phyloP scores from a whole-genome alignment of 805 yeast species.

The Nematodospora valgi region DNA sequence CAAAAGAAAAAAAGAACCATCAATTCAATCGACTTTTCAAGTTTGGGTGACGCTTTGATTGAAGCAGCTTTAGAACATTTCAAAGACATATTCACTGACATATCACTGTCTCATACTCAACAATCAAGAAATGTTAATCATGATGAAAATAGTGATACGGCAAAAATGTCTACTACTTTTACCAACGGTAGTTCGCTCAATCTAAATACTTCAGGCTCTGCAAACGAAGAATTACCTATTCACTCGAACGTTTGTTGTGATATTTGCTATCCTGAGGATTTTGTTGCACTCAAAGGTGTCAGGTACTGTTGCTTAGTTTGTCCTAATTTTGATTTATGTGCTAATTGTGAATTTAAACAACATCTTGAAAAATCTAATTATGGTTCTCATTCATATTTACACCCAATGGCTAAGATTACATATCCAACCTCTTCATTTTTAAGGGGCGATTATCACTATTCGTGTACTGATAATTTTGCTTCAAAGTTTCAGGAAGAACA shows the following conservation, averaged over 20 bases:
- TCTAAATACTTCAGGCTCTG: neutral
- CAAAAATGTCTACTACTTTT: neutral
- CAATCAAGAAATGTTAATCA: no score
- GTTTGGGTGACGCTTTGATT: conserved; percentile 23
- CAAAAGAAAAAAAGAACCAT: conserved; percentile 10
- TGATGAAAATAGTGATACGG: no score
- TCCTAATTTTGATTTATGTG: conserved; percentile 52
- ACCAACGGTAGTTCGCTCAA: neutral
- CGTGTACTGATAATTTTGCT: neutral
- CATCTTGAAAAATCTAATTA: conserved; percentile 10
- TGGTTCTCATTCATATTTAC: conserved; percentile 21
- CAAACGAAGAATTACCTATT: conserved; percentile 6
- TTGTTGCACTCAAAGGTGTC: conserved; percentile 40
- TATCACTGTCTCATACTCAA: neutral
- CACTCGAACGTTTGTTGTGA: conserved; percentile 33
- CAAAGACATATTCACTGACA: conserved; percentile 18
- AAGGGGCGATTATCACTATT: neutral
- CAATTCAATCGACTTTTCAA: no score
- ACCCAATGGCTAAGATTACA: conserved; percentile 30
- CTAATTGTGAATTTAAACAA: conserved; percentile 24
- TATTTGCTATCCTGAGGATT: conserved; percentile 26
- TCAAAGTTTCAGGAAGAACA: neutral
- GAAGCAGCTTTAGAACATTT: conserved; percentile 29
- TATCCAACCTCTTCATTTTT: conserved; percentile 11
- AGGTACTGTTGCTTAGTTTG: conserved; percentile 54